Evolutionary conservation across 306 rosid species (phyloP).

Genomic region (Fragaria iinumae): DNA sequence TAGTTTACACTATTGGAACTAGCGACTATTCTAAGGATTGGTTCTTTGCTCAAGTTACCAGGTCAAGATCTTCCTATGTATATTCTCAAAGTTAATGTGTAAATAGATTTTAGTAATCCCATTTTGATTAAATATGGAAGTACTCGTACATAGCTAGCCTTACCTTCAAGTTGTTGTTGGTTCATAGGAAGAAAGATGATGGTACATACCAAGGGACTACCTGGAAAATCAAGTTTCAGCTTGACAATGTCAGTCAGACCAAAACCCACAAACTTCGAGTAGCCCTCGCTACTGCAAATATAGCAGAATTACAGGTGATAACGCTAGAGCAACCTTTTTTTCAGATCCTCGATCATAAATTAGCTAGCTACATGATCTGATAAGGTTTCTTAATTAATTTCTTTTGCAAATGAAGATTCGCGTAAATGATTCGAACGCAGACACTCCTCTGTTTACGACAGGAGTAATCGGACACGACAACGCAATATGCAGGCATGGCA

Average conservation of each 20-base stretch:
- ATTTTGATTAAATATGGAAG: neutral
- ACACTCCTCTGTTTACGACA: constrained; percentile 46
- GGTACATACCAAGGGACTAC: constrained; percentile 65
- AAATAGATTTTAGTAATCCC: neutral
- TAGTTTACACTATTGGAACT: constrained; percentile 67
- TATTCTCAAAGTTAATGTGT: neutral
- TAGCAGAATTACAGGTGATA: constrained; percentile 58
- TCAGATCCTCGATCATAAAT: neutral
- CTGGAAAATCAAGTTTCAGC: constrained; percentile 69
- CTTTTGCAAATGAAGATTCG: constrained; percentile 36
- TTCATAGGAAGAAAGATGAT: constrained; percentile 54
- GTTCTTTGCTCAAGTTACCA: constrained; percentile 93
- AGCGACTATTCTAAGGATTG: constrained; percentile 77
- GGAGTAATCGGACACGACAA: constrained; percentile 68
- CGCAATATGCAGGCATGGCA: constrained; percentile 78
- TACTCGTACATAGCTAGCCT: neutral
- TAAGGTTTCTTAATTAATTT: neutral
- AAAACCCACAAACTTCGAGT: constrained; percentile 56
- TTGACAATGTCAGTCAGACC: constrained; percentile 30
- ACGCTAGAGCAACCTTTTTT: neutral
- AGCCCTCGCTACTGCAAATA: constrained; percentile 71
- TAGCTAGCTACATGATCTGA: neutral
- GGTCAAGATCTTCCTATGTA: constrained; percentile 38
- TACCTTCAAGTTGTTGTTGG: neutral
- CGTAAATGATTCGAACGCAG: constrained; percentile 44